Percentiles rank a stretch among this genome's conserved stretches.
phyloP scores from a whole-genome alignment of 306 rosid species.

The Lathyrus sativus region DNA sequence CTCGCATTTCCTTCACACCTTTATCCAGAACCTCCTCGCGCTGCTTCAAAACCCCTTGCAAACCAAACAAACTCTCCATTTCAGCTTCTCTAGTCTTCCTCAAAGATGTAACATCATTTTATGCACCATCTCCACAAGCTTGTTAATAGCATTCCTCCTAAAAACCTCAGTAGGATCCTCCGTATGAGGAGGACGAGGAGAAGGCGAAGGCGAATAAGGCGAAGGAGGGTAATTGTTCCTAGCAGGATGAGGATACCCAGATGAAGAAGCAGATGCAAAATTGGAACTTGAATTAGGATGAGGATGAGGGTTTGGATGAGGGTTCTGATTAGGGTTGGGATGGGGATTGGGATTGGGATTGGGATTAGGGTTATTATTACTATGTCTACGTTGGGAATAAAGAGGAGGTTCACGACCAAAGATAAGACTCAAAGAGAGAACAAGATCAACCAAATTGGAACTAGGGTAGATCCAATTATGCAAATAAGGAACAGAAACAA shows the following conservation, averaged over 20 bases:
- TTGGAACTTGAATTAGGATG: conserved; percentile 29
- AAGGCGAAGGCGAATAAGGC: conserved; percentile 42
- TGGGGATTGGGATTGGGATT: conserved; percentile 9
- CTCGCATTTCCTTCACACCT: conserved; percentile 77
- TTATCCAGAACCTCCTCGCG: conserved; percentile 57
- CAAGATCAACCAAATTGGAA: conserved; percentile 73
- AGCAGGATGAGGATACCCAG: conserved; percentile 55
- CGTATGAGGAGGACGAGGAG: conserved; percentile 44
- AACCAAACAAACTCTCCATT: conserved; percentile 67
- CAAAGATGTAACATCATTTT: conserved; percentile 49
- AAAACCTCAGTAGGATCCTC: conserved; percentile 77
- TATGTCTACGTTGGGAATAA: conserved; percentile 69
- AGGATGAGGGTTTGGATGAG: background rate
- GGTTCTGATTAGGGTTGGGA: background rate
- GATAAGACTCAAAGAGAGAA: conserved; percentile 43
- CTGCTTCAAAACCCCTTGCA: conserved; percentile 68
- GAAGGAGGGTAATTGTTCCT: conserved; percentile 70
- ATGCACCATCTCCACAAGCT: conserved; percentile 78
- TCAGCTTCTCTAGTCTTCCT: conserved; percentile 73
- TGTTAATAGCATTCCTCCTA: conserved; percentile 66
- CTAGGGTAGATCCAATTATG: conserved; percentile 82
- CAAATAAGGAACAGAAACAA: conserved; percentile 67
- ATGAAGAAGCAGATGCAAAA: conserved; percentile 34
- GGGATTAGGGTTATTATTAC: conserved; percentile 32
- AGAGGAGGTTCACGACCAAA: conserved; percentile 86